phyloP scores from a whole-genome alignment of 2,329 filamentous ascomycete species.

The Claviceps maximensis region DNA sequence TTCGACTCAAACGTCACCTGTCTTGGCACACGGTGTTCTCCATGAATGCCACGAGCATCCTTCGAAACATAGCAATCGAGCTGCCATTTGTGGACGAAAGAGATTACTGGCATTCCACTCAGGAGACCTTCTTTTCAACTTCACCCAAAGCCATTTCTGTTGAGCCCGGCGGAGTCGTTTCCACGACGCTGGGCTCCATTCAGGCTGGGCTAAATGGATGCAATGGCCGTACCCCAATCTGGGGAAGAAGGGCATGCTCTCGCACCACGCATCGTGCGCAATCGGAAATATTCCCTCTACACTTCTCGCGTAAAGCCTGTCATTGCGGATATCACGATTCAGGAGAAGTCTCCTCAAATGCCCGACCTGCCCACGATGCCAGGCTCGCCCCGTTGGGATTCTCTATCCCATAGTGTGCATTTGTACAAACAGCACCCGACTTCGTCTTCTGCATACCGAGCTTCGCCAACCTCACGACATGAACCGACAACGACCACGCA shows the following conservation, averaged over 20 bases:
- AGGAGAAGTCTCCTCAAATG: constrained; percentile 6
- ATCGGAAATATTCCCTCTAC: constrained; percentile 12
- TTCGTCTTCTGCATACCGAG: neutral
- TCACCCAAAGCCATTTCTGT: neutral
- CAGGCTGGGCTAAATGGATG: constrained; percentile 8
- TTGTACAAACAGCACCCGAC: constrained; percentile 8
- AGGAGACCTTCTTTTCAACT: neutral
- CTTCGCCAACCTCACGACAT: constrained; percentile 2
- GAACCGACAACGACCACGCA: neutral
- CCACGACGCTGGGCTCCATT: constrained; percentile 10
- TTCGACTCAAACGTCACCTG: neutral
- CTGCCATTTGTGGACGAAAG: neutral
- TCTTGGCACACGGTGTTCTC: neutral
- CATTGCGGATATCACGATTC: neutral
- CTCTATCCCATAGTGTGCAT: constrained; percentile 17
- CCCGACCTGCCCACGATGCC: constrained; percentile 22
- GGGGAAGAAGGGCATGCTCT: constrained; percentile 6
- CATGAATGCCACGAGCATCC: neutral
- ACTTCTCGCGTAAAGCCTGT: constrained; percentile 12
- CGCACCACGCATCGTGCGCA: constrained; percentile 6
- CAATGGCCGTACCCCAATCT: constrained; percentile 10
- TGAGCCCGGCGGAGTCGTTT: constrained; percentile 8
- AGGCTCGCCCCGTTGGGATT: constrained; percentile 33
- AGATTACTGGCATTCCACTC: neutral
- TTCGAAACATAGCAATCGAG: neutral